Evolutionary conservation across 345 rosid species (phyloP), one percentile per base, ranked within the genome.

Genomic region (Aquilaria yunnanensis): DNA sequence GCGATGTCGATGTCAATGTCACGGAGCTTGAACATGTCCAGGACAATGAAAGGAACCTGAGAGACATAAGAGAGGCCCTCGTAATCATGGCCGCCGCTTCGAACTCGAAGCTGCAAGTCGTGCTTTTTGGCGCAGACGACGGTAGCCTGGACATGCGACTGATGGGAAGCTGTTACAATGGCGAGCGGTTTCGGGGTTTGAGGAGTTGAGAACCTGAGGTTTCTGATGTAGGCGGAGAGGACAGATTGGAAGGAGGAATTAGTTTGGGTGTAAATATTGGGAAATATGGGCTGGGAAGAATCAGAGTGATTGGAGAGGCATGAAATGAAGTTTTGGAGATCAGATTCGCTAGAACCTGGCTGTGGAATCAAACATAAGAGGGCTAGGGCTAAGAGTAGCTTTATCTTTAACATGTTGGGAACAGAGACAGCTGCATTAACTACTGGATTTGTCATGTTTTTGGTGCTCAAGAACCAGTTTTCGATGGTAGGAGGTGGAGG

Each of bases 1-100:
- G 50, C 58, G 8, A 73, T 9, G 62, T 81, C 77, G 12, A 82
- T 65, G 50, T 71, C 50, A 53, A 79, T 66, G 47, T 71, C 63
- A 10, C 80, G 52, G 54, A 75, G 72, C 48, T 74, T 74, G 12
- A 76, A 72, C 67, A 82, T 72, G 68, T 84, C 90, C 14, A 82
- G 73, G 43, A 84, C 63, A 47, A 80, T 4, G 74, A 81, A 81
- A 2, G 79, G 72, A 3, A 61, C 66, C 8, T 55, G 1, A 45
- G 90, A 84, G 46, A 74, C 56, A 55, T 84, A 84, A 12, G 90
- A 82, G 47, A 75, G 73, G n/a, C 85, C 90, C 62, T 85, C 87
- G 46, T 72, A 84, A 37, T 84, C 89, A 9, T 84, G 89, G 11
- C 89, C 81, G 0, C 83, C 83, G 59, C 82, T 82, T 4, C 87